Evolutionary conservation across 495 filamentous ascomycete species (phyloP).

Genomic region (Hyphodiscus hymeniophilus): DNA sequence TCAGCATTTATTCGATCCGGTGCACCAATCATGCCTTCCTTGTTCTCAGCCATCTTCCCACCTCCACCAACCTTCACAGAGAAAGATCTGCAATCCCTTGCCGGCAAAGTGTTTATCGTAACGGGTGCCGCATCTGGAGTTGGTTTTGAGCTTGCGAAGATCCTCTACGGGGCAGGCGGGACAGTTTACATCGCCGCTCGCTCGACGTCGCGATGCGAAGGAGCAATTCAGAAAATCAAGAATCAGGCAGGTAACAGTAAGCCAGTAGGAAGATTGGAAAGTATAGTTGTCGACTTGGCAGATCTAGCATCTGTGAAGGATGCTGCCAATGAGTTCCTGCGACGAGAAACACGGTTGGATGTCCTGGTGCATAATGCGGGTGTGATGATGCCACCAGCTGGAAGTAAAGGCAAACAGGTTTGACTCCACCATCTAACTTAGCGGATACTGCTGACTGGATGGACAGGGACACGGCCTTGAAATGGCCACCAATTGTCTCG

Average conservation of each 20-base stretch:
- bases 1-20: too few species aligned
- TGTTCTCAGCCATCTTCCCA: slow-evolving; percentile 9
- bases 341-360: slow-evolving; percentile 34
- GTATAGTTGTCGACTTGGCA: slow-evolving; percentile 34
- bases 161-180: slow-evolving; percentile 31
- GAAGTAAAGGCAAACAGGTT: slow-evolving; percentile 22
- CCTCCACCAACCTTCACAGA: slow-evolving; percentile 14
- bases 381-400: slow-evolving; percentile 33
- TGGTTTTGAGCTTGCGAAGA: slow-evolving; percentile 31
- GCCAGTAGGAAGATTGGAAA: slow-evolving; percentile 29
- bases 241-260: slow-evolving; percentile 1
- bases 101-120: slow-evolving; percentile 11
- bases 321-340: slow-evolving; percentile 32
- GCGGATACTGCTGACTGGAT: not conserved
- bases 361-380: slow-evolving; percentile 44
- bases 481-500: slow-evolving; percentile 40
- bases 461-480: slow-evolving; percentile 36
- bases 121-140: slow-evolving; percentile 22
- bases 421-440: not conserved
- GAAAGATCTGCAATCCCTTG: slow-evolving; percentile 12
- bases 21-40: not conserved
- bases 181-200: slow-evolving; percentile 23
- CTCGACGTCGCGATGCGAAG: slow-evolving; percentile 21
- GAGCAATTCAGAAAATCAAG: slow-evolving; percentile 30
- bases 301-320: slow-evolving; percentile 38